Conservation (phyloP, 306 rosid species). For the Prunus kanzakura region DNA sequence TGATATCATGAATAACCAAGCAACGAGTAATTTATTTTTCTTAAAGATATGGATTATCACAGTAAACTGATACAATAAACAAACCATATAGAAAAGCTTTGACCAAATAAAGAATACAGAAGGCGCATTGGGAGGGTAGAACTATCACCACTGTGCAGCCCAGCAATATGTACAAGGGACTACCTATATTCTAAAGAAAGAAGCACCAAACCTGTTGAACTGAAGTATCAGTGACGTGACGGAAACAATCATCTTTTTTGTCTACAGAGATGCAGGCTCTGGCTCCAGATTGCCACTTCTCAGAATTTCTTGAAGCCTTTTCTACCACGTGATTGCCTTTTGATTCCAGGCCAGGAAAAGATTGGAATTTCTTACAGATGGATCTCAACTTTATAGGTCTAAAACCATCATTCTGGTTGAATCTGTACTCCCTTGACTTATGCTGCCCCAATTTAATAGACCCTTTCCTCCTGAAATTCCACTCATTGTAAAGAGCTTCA, state of each 20-base stretch:
- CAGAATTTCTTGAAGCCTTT: constrained; percentile 16
- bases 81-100: not conserved
- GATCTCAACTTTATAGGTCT: constrained; percentile 27
- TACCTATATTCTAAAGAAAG: not conserved
- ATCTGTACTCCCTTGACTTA: constrained; percentile 28
- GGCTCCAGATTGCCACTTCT: constrained; percentile 28
- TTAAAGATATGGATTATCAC: not conserved
- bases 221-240: constrained; percentile 31
- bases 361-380: constrained; percentile 30
- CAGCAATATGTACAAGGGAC: not conserved
- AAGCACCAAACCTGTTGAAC: constrained; percentile 50
- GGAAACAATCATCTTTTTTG: constrained; percentile 29
- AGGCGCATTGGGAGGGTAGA: no score
- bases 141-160: not conserved
- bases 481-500: constrained; percentile 42
- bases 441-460: constrained; percentile 23
- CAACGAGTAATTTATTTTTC: not conserved
- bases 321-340: constrained; percentile 10
- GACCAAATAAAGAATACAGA: not conserved
- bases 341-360: constrained; percentile 26
- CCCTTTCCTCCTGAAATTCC: constrained; percentile 44
- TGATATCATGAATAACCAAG: not conserved
- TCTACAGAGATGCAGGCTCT: constrained; percentile 14
- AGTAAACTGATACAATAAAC: not conserved
- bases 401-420: constrained; percentile 28